Evolutionary conservation across 495 filamentous ascomycete genomes (phyloP).

Genomic region (Beverwykella pulmonaria): DNA sequence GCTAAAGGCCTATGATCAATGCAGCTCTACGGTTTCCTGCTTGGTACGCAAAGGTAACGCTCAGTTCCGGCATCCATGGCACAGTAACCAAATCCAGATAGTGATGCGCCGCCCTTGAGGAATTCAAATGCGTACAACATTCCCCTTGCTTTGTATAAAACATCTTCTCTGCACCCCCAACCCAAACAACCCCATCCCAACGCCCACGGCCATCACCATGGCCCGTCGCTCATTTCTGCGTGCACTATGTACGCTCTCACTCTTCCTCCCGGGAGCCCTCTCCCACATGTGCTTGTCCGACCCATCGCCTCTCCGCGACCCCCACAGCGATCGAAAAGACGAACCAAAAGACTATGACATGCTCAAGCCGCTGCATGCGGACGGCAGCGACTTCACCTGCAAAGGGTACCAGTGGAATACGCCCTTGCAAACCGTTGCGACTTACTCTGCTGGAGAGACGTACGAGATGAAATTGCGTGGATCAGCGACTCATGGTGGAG

Average conservation of each 20-base stretch:
- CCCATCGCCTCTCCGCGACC: constrained; percentile 55
- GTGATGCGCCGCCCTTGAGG: not conserved
- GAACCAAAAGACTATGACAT: constrained; percentile 61
- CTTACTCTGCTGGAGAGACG: constrained; percentile 57
- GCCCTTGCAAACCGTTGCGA: constrained; percentile 52
- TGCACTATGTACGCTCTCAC: constrained; percentile 23
- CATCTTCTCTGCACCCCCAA: not conserved
- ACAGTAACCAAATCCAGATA: not conserved
- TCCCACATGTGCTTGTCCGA: constrained; percentile 61
- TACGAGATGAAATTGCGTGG: constrained; percentile 64
- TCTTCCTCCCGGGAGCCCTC: not conserved
- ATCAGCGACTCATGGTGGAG: constrained; percentile 63
- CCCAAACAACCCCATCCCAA: not conserved
- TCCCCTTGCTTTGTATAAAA: constrained; percentile 19
- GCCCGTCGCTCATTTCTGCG: constrained; percentile 12
- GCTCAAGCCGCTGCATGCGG: constrained; percentile 55
- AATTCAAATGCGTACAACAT: not conserved
- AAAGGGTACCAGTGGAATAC: constrained; percentile 64
- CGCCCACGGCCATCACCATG: constrained; percentile 19
- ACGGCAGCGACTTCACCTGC: constrained; percentile 63
- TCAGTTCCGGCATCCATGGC: not conserved
- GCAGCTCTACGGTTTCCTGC: not conserved
- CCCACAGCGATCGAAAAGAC: constrained; percentile 46
- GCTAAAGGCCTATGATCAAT: too few species aligned
- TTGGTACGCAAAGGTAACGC: not conserved